phyloP scores from a whole-genome alignment of 2,329 filamentous ascomycete species.

The Sclerotinia subarctica region DNA sequence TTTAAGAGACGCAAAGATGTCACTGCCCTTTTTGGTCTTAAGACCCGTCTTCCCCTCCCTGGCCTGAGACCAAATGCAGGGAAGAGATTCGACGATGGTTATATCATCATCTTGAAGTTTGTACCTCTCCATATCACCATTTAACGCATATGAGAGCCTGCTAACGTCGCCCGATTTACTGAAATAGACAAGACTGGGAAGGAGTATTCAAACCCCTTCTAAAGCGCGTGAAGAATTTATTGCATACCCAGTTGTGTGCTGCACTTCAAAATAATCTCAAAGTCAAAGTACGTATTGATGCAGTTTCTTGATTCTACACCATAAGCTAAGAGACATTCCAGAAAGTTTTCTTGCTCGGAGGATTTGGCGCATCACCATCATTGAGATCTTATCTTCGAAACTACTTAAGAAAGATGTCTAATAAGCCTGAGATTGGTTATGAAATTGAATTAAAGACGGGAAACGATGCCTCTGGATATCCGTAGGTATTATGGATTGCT shows the following conservation, averaged over 20 bases:
- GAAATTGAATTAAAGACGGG: slow-evolving; percentile 8
- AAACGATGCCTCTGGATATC: not conserved
- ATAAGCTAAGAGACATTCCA: not conserved
- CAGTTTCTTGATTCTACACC: not conserved
- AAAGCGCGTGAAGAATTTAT: slow-evolving; percentile 16
- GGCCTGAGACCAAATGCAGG: not conserved
- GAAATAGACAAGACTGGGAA: slow-evolving; percentile 25
- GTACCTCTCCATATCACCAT: not conserved
- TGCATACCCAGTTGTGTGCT: slow-evolving; percentile 20
- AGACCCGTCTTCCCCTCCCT: not conserved
- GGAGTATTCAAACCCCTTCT: slow-evolving; percentile 26
- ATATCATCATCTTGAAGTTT: slow-evolving; percentile 1
- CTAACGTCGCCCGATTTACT: not conserved
- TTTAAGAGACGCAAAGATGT: slow-evolving; percentile 13
- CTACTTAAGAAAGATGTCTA: slow-evolving; percentile 19
- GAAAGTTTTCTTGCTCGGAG: slow-evolving; percentile 31
- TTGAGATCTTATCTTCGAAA: slow-evolving; percentile 15
- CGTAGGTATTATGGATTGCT: not conserved
- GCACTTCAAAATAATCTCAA: slow-evolving; percentile 15
- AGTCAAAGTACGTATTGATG: slow-evolving; percentile 12
- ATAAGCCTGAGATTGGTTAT: not conserved
- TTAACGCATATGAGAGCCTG: not conserved
- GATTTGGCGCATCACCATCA: slow-evolving; percentile 30
- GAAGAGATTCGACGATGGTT: slow-evolving; percentile 13
- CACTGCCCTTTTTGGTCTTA: not conserved